Evolutionary conservation across 2,329 filamentous ascomycete genomes (phyloP).

Genomic region (Pseudogymnoascus sp.): DNA sequence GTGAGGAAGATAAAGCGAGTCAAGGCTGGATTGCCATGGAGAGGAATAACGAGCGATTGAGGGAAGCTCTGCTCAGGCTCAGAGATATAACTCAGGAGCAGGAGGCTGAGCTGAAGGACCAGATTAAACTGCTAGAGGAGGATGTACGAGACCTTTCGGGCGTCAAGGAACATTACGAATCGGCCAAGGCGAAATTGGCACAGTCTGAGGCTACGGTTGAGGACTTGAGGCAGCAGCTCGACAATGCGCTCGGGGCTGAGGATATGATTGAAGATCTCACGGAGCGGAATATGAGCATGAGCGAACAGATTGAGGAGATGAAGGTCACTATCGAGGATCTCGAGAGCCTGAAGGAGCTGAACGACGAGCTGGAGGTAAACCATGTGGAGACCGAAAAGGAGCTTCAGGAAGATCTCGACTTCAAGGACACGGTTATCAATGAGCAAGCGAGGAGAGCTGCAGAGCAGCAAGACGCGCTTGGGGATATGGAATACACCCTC

Average conservation of each 20-base stretch:
- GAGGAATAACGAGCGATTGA: constrained; percentile 77
- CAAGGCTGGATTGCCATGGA: constrained; percentile 90
- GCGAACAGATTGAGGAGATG: constrained; percentile 77
- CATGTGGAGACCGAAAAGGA: constrained; percentile 91
- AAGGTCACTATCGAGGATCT: constrained; percentile 78
- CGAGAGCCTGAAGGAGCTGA: constrained; percentile 83
- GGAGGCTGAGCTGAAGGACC: constrained; percentile 69
- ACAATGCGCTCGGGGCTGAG: constrained; percentile 80
- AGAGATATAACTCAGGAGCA: constrained; percentile 83
- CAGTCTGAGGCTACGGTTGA: constrained; percentile 70
- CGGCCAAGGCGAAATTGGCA: constrained; percentile 65
- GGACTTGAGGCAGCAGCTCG: constrained; percentile 83
- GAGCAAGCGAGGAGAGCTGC: constrained; percentile 68
- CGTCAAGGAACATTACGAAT: constrained; percentile 63
- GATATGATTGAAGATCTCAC: constrained; percentile 91
- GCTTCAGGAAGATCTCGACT: constrained; percentile 87
- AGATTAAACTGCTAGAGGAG: constrained; percentile 67
- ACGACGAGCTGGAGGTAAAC: constrained; percentile 89
- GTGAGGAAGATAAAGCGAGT: constrained; percentile 77
- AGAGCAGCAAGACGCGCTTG: constrained; percentile 72
- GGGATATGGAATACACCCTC: constrained; percentile 86
- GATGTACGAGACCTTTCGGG: constrained; percentile 62
- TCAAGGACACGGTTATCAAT: constrained; percentile 75
- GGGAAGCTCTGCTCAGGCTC: constrained; percentile 75
- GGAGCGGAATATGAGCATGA: constrained; percentile 76